phyloP scores from a whole-genome alignment of 495 filamentous ascomycete species.

The Penicillium lagena region DNA sequence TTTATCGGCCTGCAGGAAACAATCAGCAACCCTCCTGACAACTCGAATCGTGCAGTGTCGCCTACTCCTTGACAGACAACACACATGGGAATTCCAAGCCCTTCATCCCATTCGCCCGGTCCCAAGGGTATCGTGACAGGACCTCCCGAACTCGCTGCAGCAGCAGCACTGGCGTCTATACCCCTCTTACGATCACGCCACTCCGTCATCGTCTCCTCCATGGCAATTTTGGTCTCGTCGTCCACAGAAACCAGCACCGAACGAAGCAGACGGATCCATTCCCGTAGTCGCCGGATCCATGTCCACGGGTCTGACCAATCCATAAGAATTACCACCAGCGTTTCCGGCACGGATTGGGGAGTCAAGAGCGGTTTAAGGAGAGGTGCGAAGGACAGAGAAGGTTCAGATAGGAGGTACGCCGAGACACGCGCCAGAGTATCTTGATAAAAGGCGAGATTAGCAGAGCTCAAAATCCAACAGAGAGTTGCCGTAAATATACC shows the following conservation, averaged over 20 bases:
- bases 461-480: too few species aligned
- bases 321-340: conserved; percentile 78
- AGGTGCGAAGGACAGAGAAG: conserved; percentile 73
- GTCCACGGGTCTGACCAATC: conserved; percentile 92
- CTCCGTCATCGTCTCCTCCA: conserved; percentile 75
- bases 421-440: conserved; percentile 90
- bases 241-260: conserved; percentile 69
- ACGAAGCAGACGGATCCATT: conserved; percentile 79
- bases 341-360: conserved; percentile 77
- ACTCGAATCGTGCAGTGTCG: background rate
- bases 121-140: conserved; percentile 69
- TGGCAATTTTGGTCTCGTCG: conserved; percentile 66
- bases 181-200: conserved; percentile 47
- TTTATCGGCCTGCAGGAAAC: conserved; percentile 64
- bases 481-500: conserved; percentile 34
- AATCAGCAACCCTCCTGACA: conserved; percentile 14
- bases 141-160: conserved; percentile 39
- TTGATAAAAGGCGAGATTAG: conserved; percentile 16
- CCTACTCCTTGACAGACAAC: conserved; percentile 90
- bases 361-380: conserved; percentile 83
- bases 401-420: conserved; percentile 78
- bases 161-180: conserved; percentile 27
- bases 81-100: conserved; percentile 79
- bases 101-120: conserved; percentile 92
- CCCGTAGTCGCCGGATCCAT: conserved; percentile 80